Percentiles rank a stretch among this genome's conserved stretches.
phyloP scores from a whole-genome alignment of 2,329 filamentous ascomycete genomes.

The Colletotrichum musicola region DNA sequence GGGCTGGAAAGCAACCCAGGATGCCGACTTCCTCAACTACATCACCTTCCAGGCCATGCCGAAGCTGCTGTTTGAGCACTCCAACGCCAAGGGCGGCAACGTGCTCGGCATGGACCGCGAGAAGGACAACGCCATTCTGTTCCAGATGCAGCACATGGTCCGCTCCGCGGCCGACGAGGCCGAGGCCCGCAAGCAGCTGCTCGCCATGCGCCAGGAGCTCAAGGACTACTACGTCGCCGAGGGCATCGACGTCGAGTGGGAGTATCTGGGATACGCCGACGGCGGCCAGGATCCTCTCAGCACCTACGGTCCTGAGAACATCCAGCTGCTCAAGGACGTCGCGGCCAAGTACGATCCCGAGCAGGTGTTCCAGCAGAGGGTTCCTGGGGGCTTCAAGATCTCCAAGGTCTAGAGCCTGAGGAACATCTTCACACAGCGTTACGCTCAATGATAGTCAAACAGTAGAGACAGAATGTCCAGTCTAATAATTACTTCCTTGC shows the following conservation, averaged over 20 bases:
- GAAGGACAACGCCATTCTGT: slow-evolving; percentile 1
- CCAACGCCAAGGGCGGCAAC: slow-evolving; percentile 5
- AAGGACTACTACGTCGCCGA: slow-evolving; percentile 13
- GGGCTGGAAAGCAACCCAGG: slow-evolving; percentile 1
- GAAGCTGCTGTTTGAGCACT: not conserved
- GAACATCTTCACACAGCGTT: not conserved
- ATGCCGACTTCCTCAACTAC: slow-evolving; percentile 11
- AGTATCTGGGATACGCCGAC: slow-evolving; percentile 55
- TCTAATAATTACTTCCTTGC: not conserved
- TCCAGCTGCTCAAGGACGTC: slow-evolving; percentile 45
- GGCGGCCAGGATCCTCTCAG: slow-evolving; percentile 50
- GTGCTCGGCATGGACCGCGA: slow-evolving; percentile 10
- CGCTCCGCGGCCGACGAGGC: slow-evolving; percentile 1
- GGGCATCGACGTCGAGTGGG: slow-evolving; percentile 17
- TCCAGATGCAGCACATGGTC: slow-evolving; percentile 21
- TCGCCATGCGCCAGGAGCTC: not conserved
- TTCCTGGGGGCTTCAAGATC: slow-evolving; percentile 41
- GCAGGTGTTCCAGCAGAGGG: slow-evolving; percentile 48
- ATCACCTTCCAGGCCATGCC: slow-evolving; percentile 15
- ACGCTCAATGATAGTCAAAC: too few species aligned
- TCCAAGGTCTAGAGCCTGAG: slow-evolving; percentile 1
- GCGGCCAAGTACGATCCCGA: slow-evolving; percentile 49
- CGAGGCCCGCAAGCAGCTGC: not conserved
- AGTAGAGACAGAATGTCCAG: too few species aligned
- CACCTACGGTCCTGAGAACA: slow-evolving; percentile 51